Conservation (phyloP, 169 alveolate genomes). For the Eimeria praecox region DNA sequence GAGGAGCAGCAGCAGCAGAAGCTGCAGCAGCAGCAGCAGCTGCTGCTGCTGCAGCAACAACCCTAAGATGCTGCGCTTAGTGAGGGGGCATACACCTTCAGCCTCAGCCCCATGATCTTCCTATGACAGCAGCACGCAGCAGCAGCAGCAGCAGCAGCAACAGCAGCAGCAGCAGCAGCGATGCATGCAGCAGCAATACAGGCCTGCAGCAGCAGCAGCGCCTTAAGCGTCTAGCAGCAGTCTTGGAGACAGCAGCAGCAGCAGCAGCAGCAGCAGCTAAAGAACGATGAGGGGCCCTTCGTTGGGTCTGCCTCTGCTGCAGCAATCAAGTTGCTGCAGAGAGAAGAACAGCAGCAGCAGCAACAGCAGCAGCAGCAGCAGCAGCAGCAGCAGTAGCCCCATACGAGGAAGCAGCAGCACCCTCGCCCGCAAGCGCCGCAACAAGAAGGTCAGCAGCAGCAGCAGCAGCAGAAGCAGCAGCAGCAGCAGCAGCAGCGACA, state of each 20-base stretch:
- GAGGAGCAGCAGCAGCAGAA: slow-evolving; percentile 50
- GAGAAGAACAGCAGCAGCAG: neutral
- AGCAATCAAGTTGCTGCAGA: neutral
- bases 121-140: slow-evolving; percentile 1
- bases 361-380: too few species aligned
- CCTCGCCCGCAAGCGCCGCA: neutral
- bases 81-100: neutral
- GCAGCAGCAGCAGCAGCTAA: neutral
- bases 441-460: neutral
- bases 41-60: slow-evolving; percentile 12
- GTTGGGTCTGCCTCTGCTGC: neutral
- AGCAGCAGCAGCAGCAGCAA: slow-evolving; percentile 62
- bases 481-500: slow-evolving; percentile 36
- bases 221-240: neutral
- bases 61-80: neutral
- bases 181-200: neutral
- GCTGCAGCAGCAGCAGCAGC: slow-evolving; percentile 56
- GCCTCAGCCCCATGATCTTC: neutral
- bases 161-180: slow-evolving; percentile 25
- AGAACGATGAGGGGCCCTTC: neutral
- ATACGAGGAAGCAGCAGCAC: neutral
- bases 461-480: slow-evolving; percentile 43
- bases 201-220: slow-evolving; percentile 25
- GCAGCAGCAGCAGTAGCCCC: slow-evolving; percentile 48
- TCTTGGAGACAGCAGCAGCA: neutral